A percentile compares a stretch with the other conserved stretches of the same genome.
Conservation (phyloP, 495 filamentous ascomycete species). For the Neurospora tetrasperma region DNA sequence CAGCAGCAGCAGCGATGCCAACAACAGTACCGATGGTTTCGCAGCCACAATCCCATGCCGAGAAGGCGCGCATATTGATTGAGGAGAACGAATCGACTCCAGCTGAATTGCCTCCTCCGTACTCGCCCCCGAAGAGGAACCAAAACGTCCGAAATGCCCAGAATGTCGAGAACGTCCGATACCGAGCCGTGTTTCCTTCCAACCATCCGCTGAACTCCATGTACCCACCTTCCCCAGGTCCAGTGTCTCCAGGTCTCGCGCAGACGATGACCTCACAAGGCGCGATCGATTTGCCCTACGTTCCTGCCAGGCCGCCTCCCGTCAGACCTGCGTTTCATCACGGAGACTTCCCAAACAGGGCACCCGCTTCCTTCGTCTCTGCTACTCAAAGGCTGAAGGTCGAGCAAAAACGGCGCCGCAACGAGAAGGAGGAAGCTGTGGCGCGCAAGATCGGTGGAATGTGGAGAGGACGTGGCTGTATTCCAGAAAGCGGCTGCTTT, state of each 20-base stretch:
- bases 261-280: constrained; percentile 39
- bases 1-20: constrained; percentile 10
- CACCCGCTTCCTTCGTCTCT: constrained; percentile 26
- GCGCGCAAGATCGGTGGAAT: constrained; percentile 44
- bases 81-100: constrained; percentile 17
- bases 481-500: constrained; percentile 50
- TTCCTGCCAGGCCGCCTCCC: constrained; percentile 28
- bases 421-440: constrained; percentile 53
- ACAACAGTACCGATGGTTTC: constrained; percentile 8
- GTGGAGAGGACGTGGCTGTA: constrained; percentile 51
- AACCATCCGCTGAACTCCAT: constrained; percentile 23
- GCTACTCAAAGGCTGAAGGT: constrained; percentile 28
- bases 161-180: constrained; percentile 18
- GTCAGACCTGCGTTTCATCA: not conserved
- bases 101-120: constrained; percentile 31
- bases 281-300: constrained; percentile 29
- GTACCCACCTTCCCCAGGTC: constrained; percentile 36
- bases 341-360: constrained; percentile 23
- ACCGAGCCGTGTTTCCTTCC: constrained; percentile 30
- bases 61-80: constrained; percentile 27
- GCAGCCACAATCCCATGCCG: constrained; percentile 18
- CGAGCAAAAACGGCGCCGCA: constrained; percentile 42
- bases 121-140: constrained; percentile 25
- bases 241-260: constrained; percentile 29
- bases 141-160: not conserved